Conservation (phyloP, 495 filamentous ascomycete genomes). For the Annulohypoxylon maeteangense region DNA sequence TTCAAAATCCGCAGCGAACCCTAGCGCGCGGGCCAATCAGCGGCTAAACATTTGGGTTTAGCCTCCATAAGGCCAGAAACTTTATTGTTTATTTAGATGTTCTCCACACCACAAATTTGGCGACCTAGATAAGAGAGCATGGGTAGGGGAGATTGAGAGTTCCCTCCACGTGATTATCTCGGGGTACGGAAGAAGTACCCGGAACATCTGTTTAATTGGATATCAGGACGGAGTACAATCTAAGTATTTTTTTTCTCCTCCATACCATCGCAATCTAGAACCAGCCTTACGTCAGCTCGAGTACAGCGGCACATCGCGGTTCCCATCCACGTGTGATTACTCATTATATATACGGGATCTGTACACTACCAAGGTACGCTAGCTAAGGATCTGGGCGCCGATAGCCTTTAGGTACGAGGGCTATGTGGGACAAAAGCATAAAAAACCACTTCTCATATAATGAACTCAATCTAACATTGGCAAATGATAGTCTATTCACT, state of each 20-base stretch:
- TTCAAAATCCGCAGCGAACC: neutral
- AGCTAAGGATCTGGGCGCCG: neutral
- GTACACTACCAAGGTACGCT: neutral
- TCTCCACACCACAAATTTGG: slow-evolving; percentile 9
- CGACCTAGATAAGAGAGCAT: neutral
- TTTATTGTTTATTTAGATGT: slow-evolving; percentile 10
- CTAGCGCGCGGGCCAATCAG: slow-evolving; percentile 11
- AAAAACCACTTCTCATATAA: slow-evolving; percentile 6
- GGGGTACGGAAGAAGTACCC: slow-evolving; percentile 1
- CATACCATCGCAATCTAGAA: slow-evolving; percentile 5
- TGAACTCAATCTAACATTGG: neutral
- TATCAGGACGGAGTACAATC: neutral
- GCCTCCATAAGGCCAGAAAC: slow-evolving; percentile 2
- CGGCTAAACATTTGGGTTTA: neutral
- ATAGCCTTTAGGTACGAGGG: neutral
- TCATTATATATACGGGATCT: neutral
- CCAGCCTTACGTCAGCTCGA: neutral
- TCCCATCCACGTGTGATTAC: slow-evolving; percentile 16
- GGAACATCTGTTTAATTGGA: neutral
- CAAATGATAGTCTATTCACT: neutral
- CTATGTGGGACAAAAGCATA: slow-evolving; percentile 8
- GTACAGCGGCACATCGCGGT: neutral
- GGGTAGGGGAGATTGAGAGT: neutral
- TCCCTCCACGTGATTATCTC: neutral
- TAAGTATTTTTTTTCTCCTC: too few relatives aligned